phyloP scores from a whole-genome alignment of 108 stramenopile species.

The Schizochytrium sp. region DNA sequence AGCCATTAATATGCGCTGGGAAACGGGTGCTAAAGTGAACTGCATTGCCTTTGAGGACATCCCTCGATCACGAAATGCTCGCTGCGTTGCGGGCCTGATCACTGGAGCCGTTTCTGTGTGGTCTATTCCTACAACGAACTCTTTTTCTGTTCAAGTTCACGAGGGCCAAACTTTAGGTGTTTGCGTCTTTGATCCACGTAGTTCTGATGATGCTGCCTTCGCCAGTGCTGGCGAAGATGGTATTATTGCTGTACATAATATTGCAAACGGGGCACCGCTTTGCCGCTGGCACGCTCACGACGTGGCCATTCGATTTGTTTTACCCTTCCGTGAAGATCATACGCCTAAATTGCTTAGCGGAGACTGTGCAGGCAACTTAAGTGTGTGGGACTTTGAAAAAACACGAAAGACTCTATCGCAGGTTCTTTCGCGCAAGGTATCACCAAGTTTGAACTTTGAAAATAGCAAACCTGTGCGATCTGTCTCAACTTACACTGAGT shows the following conservation, averaged over 20 bases:
- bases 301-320: not conserved
- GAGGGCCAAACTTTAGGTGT: slow-evolving; percentile 1
- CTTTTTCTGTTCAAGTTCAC: not conserved
- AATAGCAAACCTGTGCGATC: not conserved
- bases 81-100: not conserved
- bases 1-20: not conserved
- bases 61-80: not conserved
- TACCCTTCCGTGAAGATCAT: not conserved
- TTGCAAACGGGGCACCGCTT: not conserved
- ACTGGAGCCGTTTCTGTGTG: not conserved
- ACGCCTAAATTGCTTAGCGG: not conserved
- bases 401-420: not conserved
- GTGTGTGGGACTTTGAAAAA: slow-evolving; percentile 45
- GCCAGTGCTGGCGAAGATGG: slow-evolving; percentile 17
- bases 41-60: slow-evolving; percentile 10
- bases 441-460: not conserved
- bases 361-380: not conserved
- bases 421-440: not conserved
- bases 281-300: slow-evolving; percentile 41
- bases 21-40: not conserved
- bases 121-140: not conserved
- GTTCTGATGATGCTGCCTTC: not conserved
- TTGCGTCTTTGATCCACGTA: slow-evolving; percentile 21
- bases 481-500: not conserved
- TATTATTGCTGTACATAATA: not conserved